Base-by-base conservation (phyloP, 352 stramenopile species). In the Phytophthora pisi region DNA sequence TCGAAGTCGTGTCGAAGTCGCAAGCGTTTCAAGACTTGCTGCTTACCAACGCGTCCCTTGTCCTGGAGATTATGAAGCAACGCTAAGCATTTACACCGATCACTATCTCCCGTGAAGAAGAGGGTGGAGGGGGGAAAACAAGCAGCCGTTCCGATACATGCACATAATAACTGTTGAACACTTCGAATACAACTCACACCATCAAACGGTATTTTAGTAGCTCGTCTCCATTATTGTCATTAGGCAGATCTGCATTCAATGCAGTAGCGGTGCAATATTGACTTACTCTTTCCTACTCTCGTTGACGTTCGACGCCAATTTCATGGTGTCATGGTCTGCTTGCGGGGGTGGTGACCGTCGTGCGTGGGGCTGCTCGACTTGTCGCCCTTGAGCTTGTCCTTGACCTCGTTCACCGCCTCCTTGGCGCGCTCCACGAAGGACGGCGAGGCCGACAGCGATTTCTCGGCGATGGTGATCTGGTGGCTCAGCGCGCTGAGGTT, bases 391-490 rank as follows among this genome's bases (percentile, higher is more conserved):
- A 73, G 24, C 45, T 73, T 73, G 10, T 65, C 60, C 31, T 61
- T 64, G 43, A 73, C 66, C 26, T 68, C 59, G 18, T 43, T 24
- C 28, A 72, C 65, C n/a, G 43, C 49, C 30, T 73, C 60, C 42
- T 69, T 73, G 10, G 66, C 66, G 18, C 60, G 66, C 42, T 73
- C 53, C 26, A 73, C 34, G 13, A 73, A 60, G 18, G 51, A 54
- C n/a, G 51, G 34, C 18, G 54, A 73, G 18, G 49, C 11, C 38
- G 55, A 30, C 47, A 73, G 24, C 0, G 66, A 73, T 20, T 57
- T 69, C 47, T 73, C 66, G 2, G 60, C 36, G 38, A 55, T 30
- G 4, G 53, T 62, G 61, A 73, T 73, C 50, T 73, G 66, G 57
- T 69, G 66, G 30, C 52, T 64, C 34, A 73, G 50, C 3, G 66